Conservation (phyloP, 345 rosid species). For the Bruguiera parviflora region DNA sequence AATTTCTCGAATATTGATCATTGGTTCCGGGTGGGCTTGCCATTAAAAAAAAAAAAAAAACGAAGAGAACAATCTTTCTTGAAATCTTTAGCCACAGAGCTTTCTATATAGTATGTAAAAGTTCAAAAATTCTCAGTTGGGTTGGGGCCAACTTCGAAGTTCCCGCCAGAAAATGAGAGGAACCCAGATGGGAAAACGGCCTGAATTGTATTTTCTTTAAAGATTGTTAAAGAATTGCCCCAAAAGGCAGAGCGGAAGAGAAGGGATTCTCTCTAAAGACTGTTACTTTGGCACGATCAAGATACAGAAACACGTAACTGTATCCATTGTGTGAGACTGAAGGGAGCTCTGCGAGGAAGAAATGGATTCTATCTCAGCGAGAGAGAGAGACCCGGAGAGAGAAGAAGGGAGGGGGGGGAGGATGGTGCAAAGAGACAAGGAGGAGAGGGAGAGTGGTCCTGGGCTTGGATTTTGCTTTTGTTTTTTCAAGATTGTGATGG, state of each 20-base stretch:
- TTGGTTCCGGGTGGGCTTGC: slow-evolving; percentile 50
- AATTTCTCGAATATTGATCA: slow-evolving; percentile 34
- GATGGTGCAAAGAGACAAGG: background rate
- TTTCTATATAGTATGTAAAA: background rate
- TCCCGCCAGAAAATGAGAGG: slow-evolving; percentile 9
- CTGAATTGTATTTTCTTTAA: background rate
- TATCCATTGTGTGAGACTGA: background rate
- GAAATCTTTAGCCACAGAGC: background rate
- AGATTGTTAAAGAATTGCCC: background rate
- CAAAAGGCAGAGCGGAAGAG: background rate
- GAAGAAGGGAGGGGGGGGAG: background rate
- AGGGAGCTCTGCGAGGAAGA: background rate
- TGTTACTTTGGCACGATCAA: background rate
- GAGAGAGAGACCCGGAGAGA: background rate
- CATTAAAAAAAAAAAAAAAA: slow-evolving; percentile 18
- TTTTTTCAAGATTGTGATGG: too few relatives aligned
- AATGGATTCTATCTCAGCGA: background rate
- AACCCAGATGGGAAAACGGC: background rate
- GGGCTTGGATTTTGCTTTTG: too few relatives aligned
- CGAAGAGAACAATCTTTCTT: background rate
- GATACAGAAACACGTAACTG: background rate
- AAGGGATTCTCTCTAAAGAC: background rate
- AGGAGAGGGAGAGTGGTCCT: background rate
- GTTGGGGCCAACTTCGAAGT: slow-evolving; percentile 11
- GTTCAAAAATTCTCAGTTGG: background rate